These are phyloP conservation scores for Angomonas deanei DNA, from an alignment of 208 protist genomes.

Conservation along the genomic window DNA sequence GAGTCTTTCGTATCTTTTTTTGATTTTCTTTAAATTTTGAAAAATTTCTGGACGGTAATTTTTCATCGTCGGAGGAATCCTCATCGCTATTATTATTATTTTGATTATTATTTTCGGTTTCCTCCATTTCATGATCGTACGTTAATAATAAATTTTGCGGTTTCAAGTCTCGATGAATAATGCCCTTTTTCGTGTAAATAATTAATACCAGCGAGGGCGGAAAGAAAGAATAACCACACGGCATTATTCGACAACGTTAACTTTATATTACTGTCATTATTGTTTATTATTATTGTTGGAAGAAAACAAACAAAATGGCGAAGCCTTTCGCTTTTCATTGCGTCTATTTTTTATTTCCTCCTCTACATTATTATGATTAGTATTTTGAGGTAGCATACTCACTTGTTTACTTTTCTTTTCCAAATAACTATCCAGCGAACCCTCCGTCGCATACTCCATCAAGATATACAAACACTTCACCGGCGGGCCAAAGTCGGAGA, in stretches of 20 bases:
- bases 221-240: slow-evolving; percentile 89
- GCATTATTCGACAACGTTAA: no score
- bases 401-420: no score
- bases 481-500: slow-evolving; percentile 86
- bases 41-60: neutral
- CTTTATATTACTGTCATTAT: no score
- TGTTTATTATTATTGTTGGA: no score
- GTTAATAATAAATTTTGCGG: slow-evolving; percentile 85
- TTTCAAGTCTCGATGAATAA: slow-evolving; percentile 87
- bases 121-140: neutral
- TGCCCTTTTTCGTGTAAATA: slow-evolving; percentile 80
- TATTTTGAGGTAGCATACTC: no score
- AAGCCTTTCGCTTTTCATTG: neutral
- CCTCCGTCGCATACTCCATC: slow-evolving; percentile 87
- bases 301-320: no score
- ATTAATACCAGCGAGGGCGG: slow-evolving; percentile 64
- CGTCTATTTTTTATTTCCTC: neutral
- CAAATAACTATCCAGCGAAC: slow-evolving; percentile 80
- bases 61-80: neutral
- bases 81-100: neutral
- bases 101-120: neutral
- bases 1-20: slow-evolving; percentile 2
- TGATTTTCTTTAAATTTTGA: no score
- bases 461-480: slow-evolving; percentile 87
- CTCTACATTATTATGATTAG: neutral